A percentile compares a stretch with the other conserved stretches of the same genome.
Evolutionary conservation across 768 basidiomycete genomes (phyloP).

Genomic region (Scleroderma citrinum): DNA sequence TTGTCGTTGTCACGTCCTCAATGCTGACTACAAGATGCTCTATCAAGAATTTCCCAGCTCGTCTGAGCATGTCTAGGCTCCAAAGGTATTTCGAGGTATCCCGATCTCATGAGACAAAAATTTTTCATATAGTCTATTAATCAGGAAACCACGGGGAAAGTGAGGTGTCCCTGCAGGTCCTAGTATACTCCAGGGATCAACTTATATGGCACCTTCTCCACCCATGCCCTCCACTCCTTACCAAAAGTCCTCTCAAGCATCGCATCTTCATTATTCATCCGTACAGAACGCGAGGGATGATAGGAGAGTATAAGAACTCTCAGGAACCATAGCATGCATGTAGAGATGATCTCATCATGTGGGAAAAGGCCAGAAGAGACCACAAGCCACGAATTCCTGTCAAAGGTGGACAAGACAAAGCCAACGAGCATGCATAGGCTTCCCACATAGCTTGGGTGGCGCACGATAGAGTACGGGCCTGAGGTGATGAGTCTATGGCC

Average conservation of each 20-base stretch:
- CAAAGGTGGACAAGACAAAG: background rate
- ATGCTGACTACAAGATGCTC: too few species aligned
- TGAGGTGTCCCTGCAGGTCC: background rate
- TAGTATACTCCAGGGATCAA: background rate
- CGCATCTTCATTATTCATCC: background rate
- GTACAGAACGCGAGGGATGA: background rate
- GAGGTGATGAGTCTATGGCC: constrained; percentile 12
- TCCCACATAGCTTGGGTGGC: constrained; percentile 21
- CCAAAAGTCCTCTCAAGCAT: background rate
- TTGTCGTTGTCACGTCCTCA: too few species aligned
- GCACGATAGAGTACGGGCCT: constrained; percentile 17
- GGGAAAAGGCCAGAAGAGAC: background rate
- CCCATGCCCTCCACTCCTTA: background rate
- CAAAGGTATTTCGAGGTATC: too few species aligned
- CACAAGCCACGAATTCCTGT: background rate
- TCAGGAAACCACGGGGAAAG: too few species aligned
- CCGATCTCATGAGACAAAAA: too few species aligned
- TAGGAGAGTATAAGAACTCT: background rate
- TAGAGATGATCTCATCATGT: background rate
- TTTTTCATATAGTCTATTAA: too few species aligned
- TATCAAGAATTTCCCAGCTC: too few species aligned
- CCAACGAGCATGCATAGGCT: background rate
- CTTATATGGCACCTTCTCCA: background rate
- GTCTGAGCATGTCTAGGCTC: too few species aligned
- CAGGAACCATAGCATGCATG: background rate